These are phyloP conservation scores for sorghum (Sorghum bicolor) DNA, from an alignment of 176 grass and related monocot species.

Conservation along the genomic window Sorghum_bicolor_NCBIv3 NC_012878.2:56518001-56518500, in stretches of 20 bases:
- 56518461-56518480: conserved; percentile 39
- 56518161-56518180: neutral
- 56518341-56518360: conserved; percentile 42
- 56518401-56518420: conserved; percentile 43
- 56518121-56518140: neutral
- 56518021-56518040: neutral
- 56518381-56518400: conserved; percentile 36
- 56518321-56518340: conserved; percentile 58
- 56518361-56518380: conserved; percentile 10
- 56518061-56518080: no score
- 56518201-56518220: neutral
- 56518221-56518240: neutral
- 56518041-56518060: no score
- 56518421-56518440: conserved; percentile 20
- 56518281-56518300: conserved; percentile 50
- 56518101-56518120: neutral
- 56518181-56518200: neutral
- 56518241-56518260: neutral
- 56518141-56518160: neutral
- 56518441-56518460: conserved; percentile 40
- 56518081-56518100: neutral
- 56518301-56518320: conserved; percentile 51
- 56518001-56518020: neutral
- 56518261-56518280: neutral
- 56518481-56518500: conserved; percentile 39